phyloP scores from a whole-genome alignment of 306 rosid species.

The Cicer arietinum region DNA sequence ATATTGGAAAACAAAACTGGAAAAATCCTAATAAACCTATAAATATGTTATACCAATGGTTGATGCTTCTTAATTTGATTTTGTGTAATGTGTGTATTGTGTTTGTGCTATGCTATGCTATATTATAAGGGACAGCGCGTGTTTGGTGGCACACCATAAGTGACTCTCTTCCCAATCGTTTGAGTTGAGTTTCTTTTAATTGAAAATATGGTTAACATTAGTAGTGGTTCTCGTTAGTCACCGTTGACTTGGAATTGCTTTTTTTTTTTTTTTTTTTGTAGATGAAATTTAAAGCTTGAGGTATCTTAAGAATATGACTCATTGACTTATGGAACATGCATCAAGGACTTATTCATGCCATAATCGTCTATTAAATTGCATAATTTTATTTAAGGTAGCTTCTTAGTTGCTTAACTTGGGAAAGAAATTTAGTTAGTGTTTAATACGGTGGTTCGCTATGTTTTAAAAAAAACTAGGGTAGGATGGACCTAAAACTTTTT shows the following conservation, averaged over 20 bases:
- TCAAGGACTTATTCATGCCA: neutral
- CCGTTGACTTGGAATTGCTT: slow-evolving; percentile 1
- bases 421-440: neutral
- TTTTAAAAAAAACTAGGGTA: too few species aligned
- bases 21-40: slow-evolving; percentile 1
- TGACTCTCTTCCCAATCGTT: slow-evolving; percentile 30
- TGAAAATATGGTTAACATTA: neutral
- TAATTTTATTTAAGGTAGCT: neutral
- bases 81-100: neutral
- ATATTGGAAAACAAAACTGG: neutral
- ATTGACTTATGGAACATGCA: slow-evolving; percentile 22
- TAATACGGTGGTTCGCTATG: too few species aligned
- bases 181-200: neutral
- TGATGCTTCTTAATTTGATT: slow-evolving; percentile 17
- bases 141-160: slow-evolving; percentile 44
- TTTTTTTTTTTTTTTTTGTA: neutral
- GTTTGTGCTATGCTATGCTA: slow-evolving; percentile 1
- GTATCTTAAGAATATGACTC: slow-evolving; percentile 1
- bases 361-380: neutral
- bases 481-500: too few species aligned
- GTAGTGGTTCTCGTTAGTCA: neutral
- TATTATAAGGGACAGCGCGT: slow-evolving; percentile 40
- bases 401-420: neutral
- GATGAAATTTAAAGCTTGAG: neutral
- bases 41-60: neutral